A percentile compares a stretch with the other conserved stretches of the same genome.
Conservation (phyloP, 768 basidiomycete species). For the Psilocybe cubensis region DNA sequence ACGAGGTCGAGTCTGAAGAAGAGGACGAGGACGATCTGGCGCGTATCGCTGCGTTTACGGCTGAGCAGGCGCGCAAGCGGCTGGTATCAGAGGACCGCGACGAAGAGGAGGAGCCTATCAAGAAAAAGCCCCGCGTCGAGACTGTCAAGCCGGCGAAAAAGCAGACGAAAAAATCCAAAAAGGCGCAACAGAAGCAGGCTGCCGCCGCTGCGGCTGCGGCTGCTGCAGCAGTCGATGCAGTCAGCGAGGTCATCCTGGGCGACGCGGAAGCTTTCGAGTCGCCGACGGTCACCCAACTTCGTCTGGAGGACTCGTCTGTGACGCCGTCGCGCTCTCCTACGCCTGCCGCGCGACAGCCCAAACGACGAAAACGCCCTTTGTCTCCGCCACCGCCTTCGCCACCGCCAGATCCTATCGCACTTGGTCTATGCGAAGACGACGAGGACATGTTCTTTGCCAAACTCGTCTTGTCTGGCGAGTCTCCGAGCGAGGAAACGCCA, state of each 20-base stretch:
- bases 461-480: slow-evolving; percentile 53
- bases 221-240: slow-evolving; percentile 27
- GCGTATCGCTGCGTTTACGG: slow-evolving; percentile 29
- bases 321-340: slow-evolving; percentile 58
- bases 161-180: slow-evolving; percentile 41
- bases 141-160: slow-evolving; percentile 40
- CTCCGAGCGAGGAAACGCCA: slow-evolving; percentile 23
- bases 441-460: slow-evolving; percentile 87
- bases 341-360: slow-evolving; percentile 35
- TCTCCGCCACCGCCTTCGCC: slow-evolving; percentile 49
- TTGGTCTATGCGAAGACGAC: slow-evolving; percentile 79
- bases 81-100: slow-evolving; percentile 43
- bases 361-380: slow-evolving; percentile 32
- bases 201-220: slow-evolving; percentile 42
- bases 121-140: slow-evolving; percentile 22
- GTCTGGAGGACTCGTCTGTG: slow-evolving; percentile 49
- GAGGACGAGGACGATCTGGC: slow-evolving; percentile 44
- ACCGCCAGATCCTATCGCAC: slow-evolving; percentile 55
- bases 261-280: slow-evolving; percentile 52
- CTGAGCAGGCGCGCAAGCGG: slow-evolving; percentile 45
- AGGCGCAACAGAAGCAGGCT: slow-evolving; percentile 38
- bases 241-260: slow-evolving; percentile 56
- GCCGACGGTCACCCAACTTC: slow-evolving; percentile 55
- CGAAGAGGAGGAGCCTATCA: slow-evolving; percentile 29
- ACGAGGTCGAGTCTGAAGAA: slow-evolving; percentile 64